Base-by-base conservation (phyloP, 768 basidiomycete species). In the Boletus rex-veris region DNA sequence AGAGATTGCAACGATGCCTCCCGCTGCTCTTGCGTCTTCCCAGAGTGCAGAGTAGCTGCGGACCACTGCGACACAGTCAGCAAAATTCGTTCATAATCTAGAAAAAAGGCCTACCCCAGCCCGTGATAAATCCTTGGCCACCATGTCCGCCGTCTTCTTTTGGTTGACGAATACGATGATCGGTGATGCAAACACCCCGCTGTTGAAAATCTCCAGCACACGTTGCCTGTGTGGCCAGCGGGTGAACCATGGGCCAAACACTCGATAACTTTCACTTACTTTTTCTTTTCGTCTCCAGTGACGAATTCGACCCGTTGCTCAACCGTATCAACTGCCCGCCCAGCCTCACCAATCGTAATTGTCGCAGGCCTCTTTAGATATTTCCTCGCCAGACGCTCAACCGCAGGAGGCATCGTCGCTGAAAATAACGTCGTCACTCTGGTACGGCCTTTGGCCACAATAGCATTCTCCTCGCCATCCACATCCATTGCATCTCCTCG, bases 141-240 rank as follows among this genome's bases (percentile, higher is more conserved):
- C 92, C 86, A 94, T 92, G 69, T 99, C 97, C 47, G 95, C 96
- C 12, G 93, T 96, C 80, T 98, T 97, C 80, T 99, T 99, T 73
- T 98, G 95, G 71, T 98, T 98, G 77, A 98, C 95, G 73, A 98
- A 99, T 18, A 94, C 90, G 58, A 99, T 99, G 62, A 99, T 98
- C 5, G 97, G 97, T 16, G 97, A 83, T 35, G 84, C 72, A 69
- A 84, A 92, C 57, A 81, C 77, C 39, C 85, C 87, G 57, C 85
- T 87, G 76, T 95, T 92, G 72, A 99, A 85, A 58, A 98, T 92
- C 67, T 98, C 96, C 65, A 97, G 74, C 67, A 98, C 69, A 44
- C 84, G 81, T 57, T 88, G 83, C 71, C 93, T 97, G 64, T 16
- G 58, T 44, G 45, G 9, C 5, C 7, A 5, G 16, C 18, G 16